These are phyloP conservation scores for Sphaerosporella brunnea DNA, from an alignment of 495 filamentous ascomycete genomes.

Conservation along the genomic window DNA sequence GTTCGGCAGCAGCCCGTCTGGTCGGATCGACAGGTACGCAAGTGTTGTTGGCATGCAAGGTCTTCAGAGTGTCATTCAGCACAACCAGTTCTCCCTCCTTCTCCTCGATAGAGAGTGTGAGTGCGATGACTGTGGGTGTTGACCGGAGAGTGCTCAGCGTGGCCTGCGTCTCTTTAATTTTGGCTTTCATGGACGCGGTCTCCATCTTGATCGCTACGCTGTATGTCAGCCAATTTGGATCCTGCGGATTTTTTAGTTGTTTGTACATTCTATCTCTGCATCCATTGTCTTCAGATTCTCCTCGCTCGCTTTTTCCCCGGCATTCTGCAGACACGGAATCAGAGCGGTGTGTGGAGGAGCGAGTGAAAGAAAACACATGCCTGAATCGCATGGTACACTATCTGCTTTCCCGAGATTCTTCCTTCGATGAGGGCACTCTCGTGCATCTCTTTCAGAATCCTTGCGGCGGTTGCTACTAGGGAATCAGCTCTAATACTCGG, in stretches of 20 bases:
- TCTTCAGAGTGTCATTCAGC: conserved; percentile 9
- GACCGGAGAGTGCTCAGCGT: conserved; percentile 18
- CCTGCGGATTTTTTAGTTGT: neutral
- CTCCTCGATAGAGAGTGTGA: conserved; percentile 12
- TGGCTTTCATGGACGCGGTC: conserved; percentile 13
- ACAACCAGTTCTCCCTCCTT: conserved; percentile 12
- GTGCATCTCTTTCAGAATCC: conserved; percentile 22
- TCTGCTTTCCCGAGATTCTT: conserved; percentile 23
- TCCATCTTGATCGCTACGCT: conserved; percentile 14
- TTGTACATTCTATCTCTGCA: conserved; percentile 13
- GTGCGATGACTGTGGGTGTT: conserved; percentile 15
- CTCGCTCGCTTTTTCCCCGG: conserved; percentile 16
- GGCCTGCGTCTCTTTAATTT: conserved; percentile 20
- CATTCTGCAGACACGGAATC: no score
- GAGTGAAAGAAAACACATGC: conserved; percentile 4
- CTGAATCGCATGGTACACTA: conserved; percentile 24
- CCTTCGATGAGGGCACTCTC: conserved; percentile 24
- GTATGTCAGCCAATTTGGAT: neutral
- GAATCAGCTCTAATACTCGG: conserved; percentile 1
- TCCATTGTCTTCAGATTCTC: conserved; percentile 25
- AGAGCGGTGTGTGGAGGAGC: conserved; percentile 1
- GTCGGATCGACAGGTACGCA: conserved; percentile 8
- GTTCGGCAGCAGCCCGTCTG: conserved; percentile 15
- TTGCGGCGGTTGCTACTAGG: conserved; percentile 18
- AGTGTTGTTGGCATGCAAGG: conserved; percentile 10